phyloP scores from a whole-genome alignment of 2,329 filamentous ascomycete genomes.

The Cercospora brassicicola region DNA sequence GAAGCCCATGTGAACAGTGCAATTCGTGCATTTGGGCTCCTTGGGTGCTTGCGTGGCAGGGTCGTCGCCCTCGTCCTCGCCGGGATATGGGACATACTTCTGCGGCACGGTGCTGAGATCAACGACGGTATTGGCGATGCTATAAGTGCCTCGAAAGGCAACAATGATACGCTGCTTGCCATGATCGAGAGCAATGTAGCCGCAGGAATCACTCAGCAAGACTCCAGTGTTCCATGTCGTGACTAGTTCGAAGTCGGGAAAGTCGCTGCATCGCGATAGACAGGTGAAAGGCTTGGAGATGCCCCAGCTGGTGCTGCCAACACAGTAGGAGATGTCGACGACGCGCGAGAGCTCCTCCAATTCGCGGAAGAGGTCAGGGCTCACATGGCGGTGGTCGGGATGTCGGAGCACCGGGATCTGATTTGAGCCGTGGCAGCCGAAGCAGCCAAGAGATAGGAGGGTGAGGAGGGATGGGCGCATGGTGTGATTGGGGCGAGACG shows the following conservation, averaged over 20 bases:
- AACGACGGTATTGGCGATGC: constrained; percentile 83
- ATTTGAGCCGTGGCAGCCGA: constrained; percentile 23
- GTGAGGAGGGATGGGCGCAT: constrained; percentile 3
- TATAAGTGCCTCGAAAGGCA: constrained; percentile 93
- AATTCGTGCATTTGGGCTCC: constrained; percentile 70
- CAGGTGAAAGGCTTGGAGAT: constrained; percentile 82
- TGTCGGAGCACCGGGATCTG: constrained; percentile 39
- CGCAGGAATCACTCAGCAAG: constrained; percentile 84
- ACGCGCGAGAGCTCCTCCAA: constrained; percentile 87
- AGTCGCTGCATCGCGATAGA: constrained; percentile 79
- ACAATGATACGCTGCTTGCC: constrained; percentile 68
- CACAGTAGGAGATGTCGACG: constrained; percentile 93
- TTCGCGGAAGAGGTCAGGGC: constrained; percentile 68
- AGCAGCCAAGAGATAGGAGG: constrained; percentile 27
- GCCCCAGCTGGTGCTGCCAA: constrained; percentile 80
- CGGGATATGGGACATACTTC: constrained; percentile 83
- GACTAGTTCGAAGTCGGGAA: constrained; percentile 74
- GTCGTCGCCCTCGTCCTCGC: constrained; percentile 42
- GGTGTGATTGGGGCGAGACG: background rate
- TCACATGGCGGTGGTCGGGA: constrained; percentile 49
- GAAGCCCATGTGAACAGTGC: constrained; percentile 91
- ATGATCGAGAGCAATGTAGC: constrained; percentile 89
- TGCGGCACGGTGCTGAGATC: constrained; percentile 89
- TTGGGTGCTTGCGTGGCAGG: constrained; percentile 35
- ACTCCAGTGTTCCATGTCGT: constrained; percentile 88